Percentiles rank a stretch among this genome's conserved stretches.
Evolutionary conservation across 345 rosid species (phyloP).

Genomic region (Citrus glauca): DNA sequence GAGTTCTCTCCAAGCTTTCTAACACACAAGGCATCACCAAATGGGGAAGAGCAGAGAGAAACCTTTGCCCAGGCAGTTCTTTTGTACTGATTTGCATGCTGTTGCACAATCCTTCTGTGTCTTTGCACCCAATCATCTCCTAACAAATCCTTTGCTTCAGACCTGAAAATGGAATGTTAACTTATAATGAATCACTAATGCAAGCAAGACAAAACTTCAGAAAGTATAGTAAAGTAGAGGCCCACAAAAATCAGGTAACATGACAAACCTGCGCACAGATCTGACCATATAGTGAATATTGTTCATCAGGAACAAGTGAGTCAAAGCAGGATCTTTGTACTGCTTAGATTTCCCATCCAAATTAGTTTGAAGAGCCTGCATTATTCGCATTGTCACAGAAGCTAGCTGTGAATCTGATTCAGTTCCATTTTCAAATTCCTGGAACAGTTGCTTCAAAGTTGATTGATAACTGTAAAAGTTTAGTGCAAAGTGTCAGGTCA

Average conservation of each 20-base stretch:
- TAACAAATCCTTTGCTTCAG: constrained; percentile 97
- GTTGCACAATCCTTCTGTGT: constrained; percentile 95
- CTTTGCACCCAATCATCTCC: constrained; percentile 99
- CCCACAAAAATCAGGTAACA: constrained; percentile 1
- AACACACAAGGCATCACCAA: not conserved
- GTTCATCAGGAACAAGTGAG: constrained; percentile 93
- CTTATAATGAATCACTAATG: constrained; percentile 4
- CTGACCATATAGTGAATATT: constrained; percentile 99
- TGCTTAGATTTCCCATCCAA: constrained; percentile 95
- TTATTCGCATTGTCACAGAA: constrained; percentile 83
- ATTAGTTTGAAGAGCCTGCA: constrained; percentile 99
- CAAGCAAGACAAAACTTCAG: not conserved
- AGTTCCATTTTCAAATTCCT: constrained; percentile 73
- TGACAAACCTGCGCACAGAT: constrained; percentile 90
- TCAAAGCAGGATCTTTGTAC: constrained; percentile 86
- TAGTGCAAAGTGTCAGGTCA: not conserved
- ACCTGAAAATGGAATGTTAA: constrained; percentile 40
- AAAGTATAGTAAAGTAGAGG: not conserved
- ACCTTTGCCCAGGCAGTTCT: constrained; percentile 96
- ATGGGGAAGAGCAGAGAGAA: not conserved
- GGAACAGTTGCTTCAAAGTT: constrained; percentile 95
- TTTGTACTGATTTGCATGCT: constrained; percentile 97
- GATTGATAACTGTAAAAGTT: constrained; percentile 75
- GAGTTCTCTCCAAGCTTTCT: not conserved
- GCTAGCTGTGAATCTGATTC: constrained; percentile 73